phyloP scores from a whole-genome alignment of 495 filamentous ascomycete genomes.

The Pyrenula aspistea region DNA sequence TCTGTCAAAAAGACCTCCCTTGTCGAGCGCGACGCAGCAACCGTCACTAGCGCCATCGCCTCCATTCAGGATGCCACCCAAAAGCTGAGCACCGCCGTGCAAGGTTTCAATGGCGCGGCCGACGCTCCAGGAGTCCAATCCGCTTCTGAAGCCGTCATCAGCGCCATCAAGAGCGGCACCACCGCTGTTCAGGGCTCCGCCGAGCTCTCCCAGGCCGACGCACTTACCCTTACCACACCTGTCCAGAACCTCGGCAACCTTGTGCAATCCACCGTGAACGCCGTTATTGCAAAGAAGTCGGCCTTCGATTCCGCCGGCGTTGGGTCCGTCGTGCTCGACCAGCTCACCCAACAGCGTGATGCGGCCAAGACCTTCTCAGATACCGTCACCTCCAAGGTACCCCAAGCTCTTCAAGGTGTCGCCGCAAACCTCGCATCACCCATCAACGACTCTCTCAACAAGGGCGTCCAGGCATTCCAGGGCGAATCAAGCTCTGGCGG shows the following conservation, averaged over 20 bases:
- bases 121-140: constrained; percentile 17
- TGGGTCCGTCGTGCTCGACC: constrained; percentile 13
- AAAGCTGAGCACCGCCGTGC: constrained; percentile 22
- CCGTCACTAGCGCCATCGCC: constrained; percentile 18
- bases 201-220: constrained; percentile 17
- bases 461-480: constrained; percentile 8
- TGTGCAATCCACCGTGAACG: constrained; percentile 16
- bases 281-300: constrained; percentile 22
- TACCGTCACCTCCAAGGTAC: constrained; percentile 21
- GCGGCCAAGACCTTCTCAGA: constrained; percentile 21
- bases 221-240: constrained; percentile 17
- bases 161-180: constrained; percentile 19
- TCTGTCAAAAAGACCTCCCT: constrained; percentile 5
- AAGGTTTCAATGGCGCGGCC: constrained; percentile 17
- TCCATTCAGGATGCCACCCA: constrained; percentile 18
- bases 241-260: constrained; percentile 20
- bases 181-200: constrained; percentile 10
- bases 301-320: constrained; percentile 20
- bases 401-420: constrained; percentile 11
- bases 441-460: constrained; percentile 22
- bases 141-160: constrained; percentile 20
- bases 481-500: not conserved
- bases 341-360: constrained; percentile 16
- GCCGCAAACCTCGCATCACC: constrained; percentile 17
- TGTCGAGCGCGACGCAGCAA: constrained; percentile 18